Conservation (phyloP, 257 asterid genomes). For the Thymus quinquecostatus region DNA sequence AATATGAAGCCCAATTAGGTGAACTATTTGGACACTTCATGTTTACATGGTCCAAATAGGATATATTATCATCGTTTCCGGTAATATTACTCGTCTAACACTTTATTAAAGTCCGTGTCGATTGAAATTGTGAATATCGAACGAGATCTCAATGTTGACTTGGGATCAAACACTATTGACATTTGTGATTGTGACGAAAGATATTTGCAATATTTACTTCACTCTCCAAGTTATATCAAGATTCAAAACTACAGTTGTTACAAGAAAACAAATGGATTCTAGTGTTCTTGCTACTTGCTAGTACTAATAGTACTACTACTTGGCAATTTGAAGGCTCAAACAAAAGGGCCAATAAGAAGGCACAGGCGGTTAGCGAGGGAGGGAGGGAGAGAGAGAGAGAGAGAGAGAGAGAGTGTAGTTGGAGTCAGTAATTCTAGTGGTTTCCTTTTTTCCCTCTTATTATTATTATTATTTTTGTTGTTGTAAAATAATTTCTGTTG, state of each 20-base stretch:
- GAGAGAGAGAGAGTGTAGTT: conserved; percentile 46
- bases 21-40: no score
- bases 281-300: not conserved
- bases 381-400: conserved; percentile 28
- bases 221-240: not conserved
- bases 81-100: no score
- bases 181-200: not conserved
- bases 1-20: no score
- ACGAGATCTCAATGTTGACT: not conserved
- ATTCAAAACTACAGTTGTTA: not conserved
- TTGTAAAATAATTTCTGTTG: not conserved
- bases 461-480: conserved; percentile 1
- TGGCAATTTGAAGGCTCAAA: conserved; percentile 26
- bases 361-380: conserved; percentile 55
- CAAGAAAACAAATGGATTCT: not conserved
- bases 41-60: no score
- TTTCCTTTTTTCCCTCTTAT: conserved; percentile 29
- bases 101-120: no score
- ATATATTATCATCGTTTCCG: no score
- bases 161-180: not conserved
- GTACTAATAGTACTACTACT: conserved; percentile 14
- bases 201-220: not conserved
- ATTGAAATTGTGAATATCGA: no score
- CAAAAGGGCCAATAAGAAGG: conserved; percentile 48
- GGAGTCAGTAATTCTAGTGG: conserved; percentile 56